Conservation (phyloP, 2,329 filamentous ascomycete genomes). For the Rhynchosporium secalis region DNA sequence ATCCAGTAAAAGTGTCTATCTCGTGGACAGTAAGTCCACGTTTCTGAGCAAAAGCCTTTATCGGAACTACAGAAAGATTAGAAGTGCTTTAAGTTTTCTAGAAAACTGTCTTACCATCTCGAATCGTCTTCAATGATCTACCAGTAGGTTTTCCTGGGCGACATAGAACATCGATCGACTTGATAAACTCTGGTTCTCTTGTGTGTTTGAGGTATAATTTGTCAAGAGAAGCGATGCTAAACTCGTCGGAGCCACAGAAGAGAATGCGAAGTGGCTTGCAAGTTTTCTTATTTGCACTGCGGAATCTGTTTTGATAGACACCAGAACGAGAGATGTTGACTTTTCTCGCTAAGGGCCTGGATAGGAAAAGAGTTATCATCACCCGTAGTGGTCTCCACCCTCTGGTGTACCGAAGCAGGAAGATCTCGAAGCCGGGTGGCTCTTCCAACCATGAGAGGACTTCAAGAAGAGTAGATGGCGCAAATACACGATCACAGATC, state of each 20-base stretch:
- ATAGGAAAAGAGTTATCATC: background rate
- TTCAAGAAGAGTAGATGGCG: background rate
- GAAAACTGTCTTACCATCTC: slow-evolving; percentile 31
- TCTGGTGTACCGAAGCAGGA: background rate
- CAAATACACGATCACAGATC: too few species aligned
- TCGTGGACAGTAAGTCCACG: slow-evolving; percentile 70
- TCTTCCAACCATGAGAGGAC: background rate
- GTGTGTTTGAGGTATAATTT: slow-evolving; percentile 65
- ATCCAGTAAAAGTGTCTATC: slow-evolving; percentile 78
- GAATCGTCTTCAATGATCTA: slow-evolving; percentile 62
- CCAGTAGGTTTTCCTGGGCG: slow-evolving; percentile 77
- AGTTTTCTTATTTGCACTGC: slow-evolving; percentile 1
- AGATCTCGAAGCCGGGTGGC: background rate
- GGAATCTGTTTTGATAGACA: background rate
- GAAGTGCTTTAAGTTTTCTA: background rate
- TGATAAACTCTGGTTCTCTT: slow-evolving; percentile 55
- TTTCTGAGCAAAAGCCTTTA: slow-evolving; percentile 63
- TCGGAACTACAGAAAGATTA: slow-evolving; percentile 58
- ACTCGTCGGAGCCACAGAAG: slow-evolving; percentile 91
- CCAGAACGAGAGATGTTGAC: background rate
- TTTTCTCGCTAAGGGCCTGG: background rate
- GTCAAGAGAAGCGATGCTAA: slow-evolving; percentile 76
- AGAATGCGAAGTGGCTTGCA: slow-evolving; percentile 72
- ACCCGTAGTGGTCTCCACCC: too few species aligned
- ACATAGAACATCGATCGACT: slow-evolving; percentile 83